Evolutionary conservation across 768 basidiomycete species (phyloP).

Genomic region (Suillus sp.): DNA sequence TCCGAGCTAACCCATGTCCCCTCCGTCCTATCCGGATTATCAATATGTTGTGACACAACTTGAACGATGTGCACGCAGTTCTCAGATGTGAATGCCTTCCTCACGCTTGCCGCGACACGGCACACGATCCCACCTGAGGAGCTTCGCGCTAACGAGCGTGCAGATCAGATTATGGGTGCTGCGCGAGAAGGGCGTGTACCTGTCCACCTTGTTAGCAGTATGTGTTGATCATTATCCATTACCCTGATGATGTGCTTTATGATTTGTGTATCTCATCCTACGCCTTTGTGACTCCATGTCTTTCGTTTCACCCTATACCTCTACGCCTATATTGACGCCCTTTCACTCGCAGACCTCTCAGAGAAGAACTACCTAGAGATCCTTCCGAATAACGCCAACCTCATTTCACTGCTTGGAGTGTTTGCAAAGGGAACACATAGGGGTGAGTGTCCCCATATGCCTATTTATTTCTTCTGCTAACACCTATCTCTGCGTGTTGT

Average conservation of each 20-base stretch:
- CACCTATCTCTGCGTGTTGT: not conserved
- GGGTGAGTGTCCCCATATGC: constrained; percentile 42
- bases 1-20: not conserved
- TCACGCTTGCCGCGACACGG: constrained; percentile 78
- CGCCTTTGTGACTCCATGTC: not conserved
- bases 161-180: constrained; percentile 70
- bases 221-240: constrained; percentile 28
- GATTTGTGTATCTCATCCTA: not conserved
- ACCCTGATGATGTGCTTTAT: not conserved
- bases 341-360: constrained; percentile 61
- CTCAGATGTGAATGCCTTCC: constrained; percentile 86
- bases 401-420: constrained; percentile 61
- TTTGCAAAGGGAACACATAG: constrained; percentile 76
- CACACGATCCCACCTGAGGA: constrained; percentile 69
- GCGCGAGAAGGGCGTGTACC: constrained; percentile 75
- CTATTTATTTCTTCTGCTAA: not conserved
- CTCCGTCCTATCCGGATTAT: constrained; percentile 1
- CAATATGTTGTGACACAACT: not conserved
- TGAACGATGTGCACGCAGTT: constrained; percentile 46
- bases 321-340: constrained; percentile 7
- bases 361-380: constrained; percentile 80
- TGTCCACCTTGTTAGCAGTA: constrained; percentile 77
- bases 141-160: constrained; percentile 56
- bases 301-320: not conserved
- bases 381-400: constrained; percentile 61